These are phyloP conservation scores for Cucumis melo DNA, from an alignment of 306 rosid genomes.

Conservation along the genomic window DNA sequence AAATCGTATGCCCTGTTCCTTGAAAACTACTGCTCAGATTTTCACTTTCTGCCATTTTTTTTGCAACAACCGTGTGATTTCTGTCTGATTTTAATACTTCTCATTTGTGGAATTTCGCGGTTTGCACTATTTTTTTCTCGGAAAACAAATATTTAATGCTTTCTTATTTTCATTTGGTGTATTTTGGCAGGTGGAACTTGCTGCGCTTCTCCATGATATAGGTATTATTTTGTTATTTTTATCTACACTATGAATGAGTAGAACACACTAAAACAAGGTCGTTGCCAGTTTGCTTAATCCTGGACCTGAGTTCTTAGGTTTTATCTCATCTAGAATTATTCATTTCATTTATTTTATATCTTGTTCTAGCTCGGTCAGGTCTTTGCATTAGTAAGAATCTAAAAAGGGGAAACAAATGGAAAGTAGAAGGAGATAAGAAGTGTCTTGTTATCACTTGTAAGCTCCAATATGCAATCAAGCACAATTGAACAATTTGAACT, in stretches of 20 bases:
- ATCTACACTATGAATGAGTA: not conserved
- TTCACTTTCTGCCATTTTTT: not conserved
- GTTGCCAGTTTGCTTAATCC: not conserved
- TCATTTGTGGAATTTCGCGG: not conserved
- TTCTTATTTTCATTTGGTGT: not conserved
- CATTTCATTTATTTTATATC: not conserved
- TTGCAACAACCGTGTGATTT: not conserved
- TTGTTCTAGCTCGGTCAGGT: not conserved
- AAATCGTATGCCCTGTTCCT: constrained; percentile 29
- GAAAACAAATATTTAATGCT: not conserved
- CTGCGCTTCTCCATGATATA: constrained; percentile 85
- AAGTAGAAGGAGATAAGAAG: not conserved
- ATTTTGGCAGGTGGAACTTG: constrained; percentile 60
- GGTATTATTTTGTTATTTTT: constrained; percentile 16
- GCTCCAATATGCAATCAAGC: not conserved
- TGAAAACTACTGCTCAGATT: not conserved
- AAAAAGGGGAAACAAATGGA: not conserved
- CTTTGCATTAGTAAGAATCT: not conserved
- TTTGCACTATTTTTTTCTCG: not conserved
- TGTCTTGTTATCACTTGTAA: not conserved
- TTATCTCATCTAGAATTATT: not conserved
- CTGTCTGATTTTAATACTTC: not conserved
- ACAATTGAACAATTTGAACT: not conserved
- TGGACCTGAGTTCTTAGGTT: not conserved
- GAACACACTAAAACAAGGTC: not conserved